A percentile compares a stretch with the other conserved stretches of the same genome.
These are phyloP conservation scores for Saccharomycopsis crataegensis DNA, from an alignment of 1,139 yeast genomes.

Conservation along the genomic window DNA sequence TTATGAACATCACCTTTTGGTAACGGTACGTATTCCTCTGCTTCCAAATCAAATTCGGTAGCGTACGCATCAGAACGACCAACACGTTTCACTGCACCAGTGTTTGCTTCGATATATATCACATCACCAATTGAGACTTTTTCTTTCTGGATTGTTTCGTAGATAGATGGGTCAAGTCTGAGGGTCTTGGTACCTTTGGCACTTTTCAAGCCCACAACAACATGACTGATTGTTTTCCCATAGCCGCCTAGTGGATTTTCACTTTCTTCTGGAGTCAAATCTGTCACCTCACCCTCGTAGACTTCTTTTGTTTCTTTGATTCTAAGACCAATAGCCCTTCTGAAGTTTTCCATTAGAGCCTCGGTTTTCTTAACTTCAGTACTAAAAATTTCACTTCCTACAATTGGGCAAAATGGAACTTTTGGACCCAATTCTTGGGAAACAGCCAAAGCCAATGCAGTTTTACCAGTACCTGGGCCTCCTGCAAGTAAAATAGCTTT, in stretches of 20 bases:
- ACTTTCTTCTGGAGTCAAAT: constrained; percentile 92
- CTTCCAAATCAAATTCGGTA: constrained; percentile 95
- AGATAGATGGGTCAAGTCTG: constrained; percentile 90
- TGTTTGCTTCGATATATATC: constrained; percentile 91
- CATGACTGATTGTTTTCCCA: constrained; percentile 94
- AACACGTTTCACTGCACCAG: constrained; percentile 95
- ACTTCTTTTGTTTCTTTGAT: constrained; percentile 97
- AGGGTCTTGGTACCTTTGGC: constrained; percentile 93
- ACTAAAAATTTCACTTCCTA: constrained; percentile 90
- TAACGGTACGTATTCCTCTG: constrained; percentile 96
- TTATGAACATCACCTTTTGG: constrained; percentile 99
- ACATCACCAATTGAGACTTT: constrained; percentile 94
- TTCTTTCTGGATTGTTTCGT: constrained; percentile 94
- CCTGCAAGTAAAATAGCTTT: constrained; percentile 95
- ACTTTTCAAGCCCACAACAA: constrained; percentile 87
- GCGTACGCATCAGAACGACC: constrained; percentile 98
- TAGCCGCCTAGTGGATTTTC: constrained; percentile 97
- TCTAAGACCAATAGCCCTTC: constrained; percentile 93
- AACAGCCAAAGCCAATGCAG: constrained; percentile 92
- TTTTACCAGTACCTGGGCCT: constrained; percentile 97
- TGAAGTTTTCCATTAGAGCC: constrained; percentile 93
- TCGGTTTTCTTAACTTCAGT: constrained; percentile 98
- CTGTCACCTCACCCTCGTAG: constrained; percentile 97
- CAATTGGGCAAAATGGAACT: constrained; percentile 97
- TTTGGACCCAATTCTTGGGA: constrained; percentile 97